Conservation (phyloP, 2,329 filamentous ascomycete genomes). For the Ceratocystis cubensis region DNA sequence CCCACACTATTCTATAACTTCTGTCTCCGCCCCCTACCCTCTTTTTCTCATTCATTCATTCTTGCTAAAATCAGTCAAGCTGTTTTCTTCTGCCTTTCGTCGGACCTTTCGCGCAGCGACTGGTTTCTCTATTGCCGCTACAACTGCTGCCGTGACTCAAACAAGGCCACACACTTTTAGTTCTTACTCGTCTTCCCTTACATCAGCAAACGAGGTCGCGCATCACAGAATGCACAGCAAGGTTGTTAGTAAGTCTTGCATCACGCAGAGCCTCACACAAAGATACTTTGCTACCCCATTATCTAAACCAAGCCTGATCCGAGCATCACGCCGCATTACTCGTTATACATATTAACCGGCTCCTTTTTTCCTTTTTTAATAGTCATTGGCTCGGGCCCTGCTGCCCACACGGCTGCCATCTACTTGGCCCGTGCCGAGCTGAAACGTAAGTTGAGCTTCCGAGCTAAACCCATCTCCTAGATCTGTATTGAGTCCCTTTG, state of each 20-base stretch:
- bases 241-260: constrained; percentile 62
- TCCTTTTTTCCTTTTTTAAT: constrained; percentile 10
- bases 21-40: background rate
- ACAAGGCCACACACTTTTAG: constrained; percentile 6
- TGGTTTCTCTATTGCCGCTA: constrained; percentile 60
- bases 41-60: background rate
- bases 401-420: constrained; percentile 92
- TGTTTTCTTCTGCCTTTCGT: constrained; percentile 78
- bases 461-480: background rate
- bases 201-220: background rate
- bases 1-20: background rate
- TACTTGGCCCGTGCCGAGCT: constrained; percentile 92
- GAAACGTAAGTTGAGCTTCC: constrained; percentile 47
- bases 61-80: constrained; percentile 42
- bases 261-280: background rate
- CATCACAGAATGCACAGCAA: constrained; percentile 65
- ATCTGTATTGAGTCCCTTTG: background rate
- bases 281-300: too few relatives aligned
- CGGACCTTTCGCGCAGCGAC: constrained; percentile 63
- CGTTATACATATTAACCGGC: background rate
- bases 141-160: constrained; percentile 38
- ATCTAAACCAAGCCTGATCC: background rate
- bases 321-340: background rate
- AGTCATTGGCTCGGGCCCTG: constrained; percentile 88
- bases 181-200: constrained; percentile 5